Evolutionary conservation across 2,329 filamentous ascomycete species (phyloP), one percentile per base, ranked within the genome.

Genomic region (Claviceps digitariae): DNA sequence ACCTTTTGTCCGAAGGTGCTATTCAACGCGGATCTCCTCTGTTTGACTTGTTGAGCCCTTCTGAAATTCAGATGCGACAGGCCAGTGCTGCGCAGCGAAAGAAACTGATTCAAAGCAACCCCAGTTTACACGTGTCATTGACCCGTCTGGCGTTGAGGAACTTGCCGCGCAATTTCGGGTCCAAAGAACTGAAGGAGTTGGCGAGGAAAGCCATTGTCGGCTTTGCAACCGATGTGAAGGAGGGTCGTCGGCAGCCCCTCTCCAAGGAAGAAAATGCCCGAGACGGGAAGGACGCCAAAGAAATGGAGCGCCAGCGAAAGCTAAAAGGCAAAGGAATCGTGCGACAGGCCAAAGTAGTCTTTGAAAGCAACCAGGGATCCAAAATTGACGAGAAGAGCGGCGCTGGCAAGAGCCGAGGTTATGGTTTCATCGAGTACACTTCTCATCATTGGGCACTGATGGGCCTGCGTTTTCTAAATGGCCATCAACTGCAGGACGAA

Each of bases 371-470:
- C 38, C 83, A 93, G 60, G 93, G 93, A 47, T 82, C 82, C 63
- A 97, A 96, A 72, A 82, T 95, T 15, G 70, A 77, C 9, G 90
- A 95, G 69, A 76, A 79, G 45, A 82, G 75, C 50, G 89, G 87
- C 8, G 89, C 83, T 7, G 90, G 90, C 48, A 81, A 87, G 65
- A 93, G 87, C 66, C 81, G 91, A 66, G 93, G 93, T 5, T 98
- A 98, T 66, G 93, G 94, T 13, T 98, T 98, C 73, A 86, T 98
- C 60, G 93, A 98, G 71, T 98, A 96, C 70, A 86, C 83, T 58
- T 93, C 87, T 31, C 93, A 98, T 65, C 85, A 93, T 50, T 91
- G 86, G 75, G 93, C 93, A 15, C 76, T 98, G 41, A 97, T 97
- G 88, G 93, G 89, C 25, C 74, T 98, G 57, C 79, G 93, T 48